A percentile compares a stretch with the other conserved stretches of the same genome.
These are phyloP conservation scores for Aureobasidium namibiae DNA, from an alignment of 2,329 filamentous ascomycete genomes.

Conservation along the genomic window DNA sequence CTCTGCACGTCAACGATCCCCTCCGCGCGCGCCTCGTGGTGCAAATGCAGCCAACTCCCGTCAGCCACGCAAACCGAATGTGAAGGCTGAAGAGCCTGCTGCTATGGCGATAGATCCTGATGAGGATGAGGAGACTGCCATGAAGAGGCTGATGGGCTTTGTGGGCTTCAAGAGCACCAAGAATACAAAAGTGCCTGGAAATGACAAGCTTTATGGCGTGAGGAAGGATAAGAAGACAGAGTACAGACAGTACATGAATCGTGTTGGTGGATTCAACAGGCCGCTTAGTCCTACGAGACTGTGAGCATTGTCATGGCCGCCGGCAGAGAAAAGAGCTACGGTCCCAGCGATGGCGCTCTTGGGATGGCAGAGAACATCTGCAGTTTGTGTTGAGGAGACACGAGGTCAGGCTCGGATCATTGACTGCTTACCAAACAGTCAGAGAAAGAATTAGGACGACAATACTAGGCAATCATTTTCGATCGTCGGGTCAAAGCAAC, in stretches of 20 bases:
- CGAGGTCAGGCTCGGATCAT: background rate
- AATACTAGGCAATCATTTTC: background rate
- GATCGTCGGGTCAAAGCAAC: background rate
- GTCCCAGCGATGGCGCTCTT: slow-evolving; percentile 3
- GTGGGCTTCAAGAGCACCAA: slow-evolving; percentile 79
- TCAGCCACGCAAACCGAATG: slow-evolving; percentile 5
- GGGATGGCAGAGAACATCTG: background rate
- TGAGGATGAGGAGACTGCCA: slow-evolving; percentile 59
- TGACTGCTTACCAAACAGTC: background rate
- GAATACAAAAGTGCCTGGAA: slow-evolving; percentile 78
- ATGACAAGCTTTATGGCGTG: slow-evolving; percentile 67
- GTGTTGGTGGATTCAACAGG: slow-evolving; percentile 72
- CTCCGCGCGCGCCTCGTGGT: background rate
- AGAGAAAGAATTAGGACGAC: background rate
- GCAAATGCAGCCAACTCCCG: background rate
- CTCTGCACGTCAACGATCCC: background rate
- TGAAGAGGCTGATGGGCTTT: slow-evolving; percentile 88
- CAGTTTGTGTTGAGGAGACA: background rate
- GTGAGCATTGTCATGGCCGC: background rate
- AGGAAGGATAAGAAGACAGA: slow-evolving; percentile 89
- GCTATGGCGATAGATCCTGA: slow-evolving; percentile 18
- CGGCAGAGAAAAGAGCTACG: slow-evolving; percentile 30
- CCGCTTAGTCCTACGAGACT: slow-evolving; percentile 48
- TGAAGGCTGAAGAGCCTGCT: slow-evolving; percentile 18
- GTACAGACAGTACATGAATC: slow-evolving; percentile 96